Evolutionary conservation across 176 grass and related monocot species (phyloP).

Genomic region (Lolium perenne): DNA sequence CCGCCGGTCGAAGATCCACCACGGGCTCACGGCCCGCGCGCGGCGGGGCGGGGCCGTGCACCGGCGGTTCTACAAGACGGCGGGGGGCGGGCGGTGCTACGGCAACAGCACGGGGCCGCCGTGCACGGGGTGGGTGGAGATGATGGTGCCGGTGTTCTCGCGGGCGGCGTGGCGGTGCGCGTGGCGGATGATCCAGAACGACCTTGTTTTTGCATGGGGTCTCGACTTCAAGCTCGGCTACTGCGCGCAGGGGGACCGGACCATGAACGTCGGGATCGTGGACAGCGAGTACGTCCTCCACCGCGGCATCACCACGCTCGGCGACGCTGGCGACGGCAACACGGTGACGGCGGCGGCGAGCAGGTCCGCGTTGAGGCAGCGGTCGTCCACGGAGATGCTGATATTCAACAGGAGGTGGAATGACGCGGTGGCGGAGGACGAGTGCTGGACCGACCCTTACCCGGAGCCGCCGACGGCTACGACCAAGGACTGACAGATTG

Average conservation of each 20-base stretch:
- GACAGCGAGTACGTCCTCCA: constrained; percentile 87
- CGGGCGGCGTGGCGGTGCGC: constrained; percentile 75
- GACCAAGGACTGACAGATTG: constrained; percentile 6
- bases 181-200: constrained; percentile 97
- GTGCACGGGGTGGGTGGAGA: constrained; percentile 94
- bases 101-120: constrained; percentile 70
- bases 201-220: constrained; percentile 91
- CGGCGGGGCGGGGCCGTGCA: constrained; percentile 55
- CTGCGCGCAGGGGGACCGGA: constrained; percentile 79
- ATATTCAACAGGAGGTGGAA: constrained; percentile 79
- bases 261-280: constrained; percentile 70
- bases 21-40: constrained; percentile 60
- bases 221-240: constrained; percentile 93
- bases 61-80: constrained; percentile 76
- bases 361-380: constrained; percentile 58
- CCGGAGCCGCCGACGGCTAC: constrained; percentile 28
- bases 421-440: constrained; percentile 61
- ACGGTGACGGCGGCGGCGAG: constrained; percentile 31
- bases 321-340: constrained; percentile 34
- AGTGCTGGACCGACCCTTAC: constrained; percentile 83
- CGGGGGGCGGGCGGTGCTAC: constrained; percentile 54
- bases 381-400: constrained; percentile 71
- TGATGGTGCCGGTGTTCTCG: constrained; percentile 95
- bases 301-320: constrained; percentile 73
- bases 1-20: constrained; percentile 72